Percentiles rank a stretch among this genome's conserved stretches.
phyloP scores from a whole-genome alignment of 2,329 filamentous ascomycete genomes.

The Talaromyces sp. region DNA sequence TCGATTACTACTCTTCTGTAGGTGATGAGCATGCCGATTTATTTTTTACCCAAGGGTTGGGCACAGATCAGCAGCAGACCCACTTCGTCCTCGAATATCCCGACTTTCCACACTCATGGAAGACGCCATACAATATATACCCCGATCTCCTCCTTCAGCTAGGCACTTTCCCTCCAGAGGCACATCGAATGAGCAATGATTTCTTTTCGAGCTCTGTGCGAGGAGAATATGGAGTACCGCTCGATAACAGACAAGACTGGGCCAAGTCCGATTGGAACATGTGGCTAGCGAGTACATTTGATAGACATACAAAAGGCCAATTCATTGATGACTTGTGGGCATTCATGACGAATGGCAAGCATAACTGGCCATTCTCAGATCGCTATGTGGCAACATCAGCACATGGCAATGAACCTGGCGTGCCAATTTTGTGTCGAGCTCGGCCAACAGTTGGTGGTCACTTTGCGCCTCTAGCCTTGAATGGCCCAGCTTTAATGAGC shows the following conservation, averaged over 20 bases:
- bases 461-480: slow-evolving; percentile 46
- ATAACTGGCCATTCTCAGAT: slow-evolving; percentile 50
- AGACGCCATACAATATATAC: slow-evolving; percentile 47
- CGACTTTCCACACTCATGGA: slow-evolving; percentile 35
- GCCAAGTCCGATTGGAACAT: slow-evolving; percentile 51
- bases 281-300: slow-evolving; percentile 43
- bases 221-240: slow-evolving; percentile 41
- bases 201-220: slow-evolving; percentile 42
- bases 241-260: slow-evolving; percentile 46
- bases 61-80: slow-evolving; percentile 38
- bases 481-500: slow-evolving; percentile 32
- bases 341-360: slow-evolving; percentile 47
- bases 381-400: slow-evolving; percentile 42
- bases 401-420: slow-evolving; percentile 33
- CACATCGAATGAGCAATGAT: slow-evolving; percentile 38
- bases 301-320: slow-evolving; percentile 30
- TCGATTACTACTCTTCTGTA: slow-evolving; percentile 39
- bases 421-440: slow-evolving; percentile 39
- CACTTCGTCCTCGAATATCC: slow-evolving; percentile 48
- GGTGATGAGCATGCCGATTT: slow-evolving; percentile 39
- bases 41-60: slow-evolving; percentile 39
- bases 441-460: slow-evolving; percentile 49
- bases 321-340: slow-evolving; percentile 47
- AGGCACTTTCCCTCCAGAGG: slow-evolving; percentile 38
- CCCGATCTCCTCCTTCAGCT: slow-evolving; percentile 45